A percentile compares a stretch with the other conserved stretches of the same genome.
phyloP scores from a whole-genome alignment of 2,329 filamentous ascomycete species.

The Pseudogymnoascus sp. region DNA sequence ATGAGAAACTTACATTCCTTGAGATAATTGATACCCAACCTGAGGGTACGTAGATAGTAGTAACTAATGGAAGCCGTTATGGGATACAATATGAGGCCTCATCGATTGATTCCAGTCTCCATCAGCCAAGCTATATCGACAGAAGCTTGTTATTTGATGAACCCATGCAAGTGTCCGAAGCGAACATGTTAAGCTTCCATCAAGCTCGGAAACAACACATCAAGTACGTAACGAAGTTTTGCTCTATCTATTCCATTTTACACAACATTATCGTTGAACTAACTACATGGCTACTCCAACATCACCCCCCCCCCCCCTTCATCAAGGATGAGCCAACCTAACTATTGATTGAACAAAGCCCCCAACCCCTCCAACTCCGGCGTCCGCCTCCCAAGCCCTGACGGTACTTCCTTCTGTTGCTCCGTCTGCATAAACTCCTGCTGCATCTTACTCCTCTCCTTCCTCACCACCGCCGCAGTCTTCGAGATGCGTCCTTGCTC shows the following conservation, averaged over 20 bases:
- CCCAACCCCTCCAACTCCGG: slow-evolving; percentile 1
- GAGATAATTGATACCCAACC: not conserved
- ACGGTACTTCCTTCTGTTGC: slow-evolving; percentile 10
- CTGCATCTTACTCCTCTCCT: slow-evolving; percentile 49
- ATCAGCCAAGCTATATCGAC: not conserved
- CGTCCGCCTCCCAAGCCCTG: not conserved
- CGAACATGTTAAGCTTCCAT: not conserved
- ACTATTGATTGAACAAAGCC: slow-evolving; percentile 3
- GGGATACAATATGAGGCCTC: not conserved
- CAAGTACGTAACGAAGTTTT: not conserved
- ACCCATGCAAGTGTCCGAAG: not conserved
- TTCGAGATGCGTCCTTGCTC: slow-evolving; percentile 80
- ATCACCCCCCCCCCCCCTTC: not conserved
- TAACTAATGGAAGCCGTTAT: not conserved
- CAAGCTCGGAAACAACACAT: not conserved
- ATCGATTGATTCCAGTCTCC: not conserved
- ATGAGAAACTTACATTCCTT: not conserved
- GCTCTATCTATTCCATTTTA: not conserved
- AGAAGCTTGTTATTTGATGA: not conserved
- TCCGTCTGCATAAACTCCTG: slow-evolving; percentile 55
- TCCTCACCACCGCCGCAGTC: slow-evolving; percentile 36
- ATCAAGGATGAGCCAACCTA: not conserved
- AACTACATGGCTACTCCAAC: not conserved
- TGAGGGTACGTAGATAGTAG: not conserved
- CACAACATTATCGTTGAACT: not conserved